Conservation (phyloP, 2,329 filamentous ascomycete genomes). For the Diaporthe velutina region DNA sequence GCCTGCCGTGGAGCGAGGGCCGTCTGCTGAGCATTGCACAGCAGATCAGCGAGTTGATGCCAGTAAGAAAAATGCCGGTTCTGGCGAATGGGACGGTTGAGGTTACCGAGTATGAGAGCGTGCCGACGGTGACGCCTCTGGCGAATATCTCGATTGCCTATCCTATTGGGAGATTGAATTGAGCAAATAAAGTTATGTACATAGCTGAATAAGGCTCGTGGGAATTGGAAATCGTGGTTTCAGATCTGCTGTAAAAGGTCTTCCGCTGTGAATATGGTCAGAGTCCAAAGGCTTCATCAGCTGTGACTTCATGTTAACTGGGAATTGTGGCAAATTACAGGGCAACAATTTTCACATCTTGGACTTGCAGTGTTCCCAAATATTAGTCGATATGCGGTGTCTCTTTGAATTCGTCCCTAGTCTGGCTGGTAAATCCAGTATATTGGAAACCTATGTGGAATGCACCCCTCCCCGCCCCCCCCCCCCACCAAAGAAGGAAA, state of each 20-base stretch:
- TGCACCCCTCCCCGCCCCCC: too few relatives aligned
- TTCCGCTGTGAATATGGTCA: background rate
- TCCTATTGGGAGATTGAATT: conserved; percentile 57
- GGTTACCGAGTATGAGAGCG: conserved; percentile 52
- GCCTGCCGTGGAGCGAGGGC: conserved; percentile 66
- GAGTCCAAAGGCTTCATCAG: too few relatives aligned
- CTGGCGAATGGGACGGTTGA: conserved; percentile 36
- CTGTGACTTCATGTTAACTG: too few relatives aligned
- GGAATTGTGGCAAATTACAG: too few relatives aligned
- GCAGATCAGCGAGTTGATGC: conserved; percentile 59
- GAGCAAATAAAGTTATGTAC: background rate
- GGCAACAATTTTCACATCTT: too few relatives aligned
- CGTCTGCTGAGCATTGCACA: conserved; percentile 67
- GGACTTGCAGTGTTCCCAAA: too few relatives aligned
- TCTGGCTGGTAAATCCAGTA: too few relatives aligned
- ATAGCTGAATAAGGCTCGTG: background rate
- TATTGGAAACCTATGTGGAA: too few relatives aligned
- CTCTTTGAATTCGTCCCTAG: too few relatives aligned
- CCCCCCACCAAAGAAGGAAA: too few relatives aligned
- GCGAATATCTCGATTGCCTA: conserved; percentile 59
- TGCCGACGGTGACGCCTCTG: conserved; percentile 60
- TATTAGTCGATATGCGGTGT: too few relatives aligned
- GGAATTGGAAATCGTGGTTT: background rate
- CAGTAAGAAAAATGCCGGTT: conserved; percentile 59
- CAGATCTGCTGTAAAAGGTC: background rate